Evolutionary conservation across 768 basidiomycete species (phyloP).

Genomic region (Chalciporus chontae): DNA sequence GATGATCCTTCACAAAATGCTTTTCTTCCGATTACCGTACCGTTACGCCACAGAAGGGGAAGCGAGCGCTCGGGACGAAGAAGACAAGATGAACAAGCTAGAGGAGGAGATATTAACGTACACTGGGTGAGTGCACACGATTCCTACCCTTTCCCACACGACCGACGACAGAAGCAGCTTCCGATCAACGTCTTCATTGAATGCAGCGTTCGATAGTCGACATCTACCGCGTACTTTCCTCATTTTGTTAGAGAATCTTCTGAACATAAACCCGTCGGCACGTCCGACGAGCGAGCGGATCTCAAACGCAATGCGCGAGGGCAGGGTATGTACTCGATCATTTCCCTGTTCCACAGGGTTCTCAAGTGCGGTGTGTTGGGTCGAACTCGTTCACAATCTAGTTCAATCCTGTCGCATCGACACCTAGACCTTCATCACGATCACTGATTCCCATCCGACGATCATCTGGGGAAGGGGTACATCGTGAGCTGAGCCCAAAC

Average conservation of each 20-base stretch:
- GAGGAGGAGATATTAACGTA: slow-evolving; percentile 74
- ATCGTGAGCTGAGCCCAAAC: slow-evolving; percentile 11
- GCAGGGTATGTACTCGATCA: slow-evolving; percentile 53
- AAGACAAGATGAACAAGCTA: slow-evolving; percentile 63
- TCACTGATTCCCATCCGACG: slow-evolving; percentile 25
- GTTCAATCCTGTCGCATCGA: slow-evolving; percentile 26
- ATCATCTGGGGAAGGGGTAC: slow-evolving; percentile 5
- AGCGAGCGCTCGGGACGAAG: slow-evolving; percentile 46
- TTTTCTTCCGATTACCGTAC: slow-evolving; percentile 90
- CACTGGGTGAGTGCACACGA: slow-evolving; percentile 54
- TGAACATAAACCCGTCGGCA: slow-evolving; percentile 55
- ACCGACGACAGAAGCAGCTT: slow-evolving; percentile 38
- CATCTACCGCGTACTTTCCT: slow-evolving; percentile 69
- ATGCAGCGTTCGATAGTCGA: slow-evolving; percentile 62
- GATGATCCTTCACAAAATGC: slow-evolving; percentile 90
- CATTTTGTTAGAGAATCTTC: slow-evolving; percentile 66
- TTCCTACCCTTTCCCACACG: not conserved
- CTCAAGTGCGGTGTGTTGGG: too few relatives aligned
- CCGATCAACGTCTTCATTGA: slow-evolving; percentile 47
- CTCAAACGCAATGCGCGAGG: slow-evolving; percentile 60
- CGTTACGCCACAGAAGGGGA: slow-evolving; percentile 63
- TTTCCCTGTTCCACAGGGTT: too few relatives aligned
- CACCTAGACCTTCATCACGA: slow-evolving; percentile 6
- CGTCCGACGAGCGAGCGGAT: slow-evolving; percentile 76
- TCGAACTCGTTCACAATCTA: slow-evolving; percentile 7